These are phyloP conservation scores for Macroventuria anomochaeta DNA, from an alignment of 2,329 filamentous ascomycete species.

Conservation along the genomic window DNA sequence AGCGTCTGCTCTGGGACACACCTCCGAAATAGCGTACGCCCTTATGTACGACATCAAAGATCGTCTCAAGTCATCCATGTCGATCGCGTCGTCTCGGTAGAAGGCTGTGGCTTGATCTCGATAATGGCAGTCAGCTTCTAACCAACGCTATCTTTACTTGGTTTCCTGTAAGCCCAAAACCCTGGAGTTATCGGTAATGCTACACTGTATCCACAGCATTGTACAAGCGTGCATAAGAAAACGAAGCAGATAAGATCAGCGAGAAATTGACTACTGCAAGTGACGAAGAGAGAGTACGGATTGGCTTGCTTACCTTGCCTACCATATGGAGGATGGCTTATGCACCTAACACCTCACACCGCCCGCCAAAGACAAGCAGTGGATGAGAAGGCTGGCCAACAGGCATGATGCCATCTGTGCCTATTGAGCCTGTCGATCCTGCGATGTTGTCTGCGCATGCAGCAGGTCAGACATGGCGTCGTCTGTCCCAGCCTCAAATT, in stretches of 20 bases:
- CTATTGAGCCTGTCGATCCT: slow-evolving; percentile 14
- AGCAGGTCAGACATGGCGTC: slow-evolving; percentile 17
- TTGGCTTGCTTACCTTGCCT: slow-evolving; percentile 25
- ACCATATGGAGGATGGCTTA: slow-evolving; percentile 10
- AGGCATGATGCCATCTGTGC: slow-evolving; percentile 17
- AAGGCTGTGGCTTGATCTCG: slow-evolving; percentile 4
- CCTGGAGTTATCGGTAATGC: not conserved
- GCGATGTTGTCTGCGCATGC: slow-evolving; percentile 18
- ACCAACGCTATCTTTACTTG: not conserved
- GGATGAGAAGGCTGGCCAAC: slow-evolving; percentile 12
- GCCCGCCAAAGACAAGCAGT: slow-evolving; percentile 25
- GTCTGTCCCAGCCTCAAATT: slow-evolving; percentile 12
- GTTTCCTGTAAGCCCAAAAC: not conserved
- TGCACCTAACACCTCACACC: slow-evolving; percentile 33
- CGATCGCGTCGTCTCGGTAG: slow-evolving; percentile 17
- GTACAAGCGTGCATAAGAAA: not conserved
- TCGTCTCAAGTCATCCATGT: slow-evolving; percentile 20
- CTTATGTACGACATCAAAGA: slow-evolving; percentile 38
- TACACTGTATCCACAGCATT: not conserved
- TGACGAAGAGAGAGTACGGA: slow-evolving; percentile 9
- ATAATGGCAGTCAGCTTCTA: not conserved
- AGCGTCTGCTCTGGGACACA: slow-evolving; percentile 15
- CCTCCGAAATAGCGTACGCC: slow-evolving; percentile 24
- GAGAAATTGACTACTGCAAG: slow-evolving; percentile 12
- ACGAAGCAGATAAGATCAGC: slow-evolving; percentile 7